phyloP scores from a whole-genome alignment of 208 protist genomes.

The Trypanosoma grayi region DNA sequence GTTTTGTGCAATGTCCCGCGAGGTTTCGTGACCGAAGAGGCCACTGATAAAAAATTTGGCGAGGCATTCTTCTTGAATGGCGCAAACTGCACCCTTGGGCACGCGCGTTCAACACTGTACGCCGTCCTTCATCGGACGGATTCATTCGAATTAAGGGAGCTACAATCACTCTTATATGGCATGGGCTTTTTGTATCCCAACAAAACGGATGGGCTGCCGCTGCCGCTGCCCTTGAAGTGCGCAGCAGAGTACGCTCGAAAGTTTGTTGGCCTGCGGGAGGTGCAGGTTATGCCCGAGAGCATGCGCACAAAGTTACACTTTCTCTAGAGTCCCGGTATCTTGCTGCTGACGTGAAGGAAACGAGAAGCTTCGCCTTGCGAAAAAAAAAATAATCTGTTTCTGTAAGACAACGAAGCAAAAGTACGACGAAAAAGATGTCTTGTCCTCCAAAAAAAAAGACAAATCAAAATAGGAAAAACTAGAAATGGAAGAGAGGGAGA shows the following conservation, averaged over 20 bases:
- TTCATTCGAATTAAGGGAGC: constrained; percentile 22
- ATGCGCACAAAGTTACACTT: constrained; percentile 61
- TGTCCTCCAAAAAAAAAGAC: too few species aligned
- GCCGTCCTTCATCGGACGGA: constrained; percentile 27
- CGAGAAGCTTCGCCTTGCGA: too few species aligned
- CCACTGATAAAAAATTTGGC: constrained; percentile 28
- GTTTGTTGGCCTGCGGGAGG: constrained; percentile 28
- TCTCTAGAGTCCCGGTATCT: too few species aligned
- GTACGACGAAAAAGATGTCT: too few species aligned
- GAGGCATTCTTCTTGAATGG: constrained; percentile 44
- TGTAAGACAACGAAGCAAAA: too few species aligned
- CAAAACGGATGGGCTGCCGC: constrained; percentile 56
- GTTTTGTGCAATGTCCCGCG: constrained; percentile 46
- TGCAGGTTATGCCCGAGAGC: constrained; percentile 22
- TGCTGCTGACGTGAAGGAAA: too few species aligned
- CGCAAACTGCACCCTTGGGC: constrained; percentile 52
- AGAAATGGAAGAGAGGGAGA: too few species aligned
- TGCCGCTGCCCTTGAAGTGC: constrained; percentile 64
- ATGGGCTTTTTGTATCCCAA: constrained; percentile 68
- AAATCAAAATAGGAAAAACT: too few species aligned
- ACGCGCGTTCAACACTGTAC: constrained; percentile 46
- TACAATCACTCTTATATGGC: constrained; percentile 42
- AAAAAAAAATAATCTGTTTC: too few species aligned
- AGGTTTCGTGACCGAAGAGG: constrained; percentile 37
- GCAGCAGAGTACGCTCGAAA: constrained; percentile 55